Evolutionary conservation across 768 basidiomycete species (phyloP).

Genomic region (Mycena leptocephala): DNA sequence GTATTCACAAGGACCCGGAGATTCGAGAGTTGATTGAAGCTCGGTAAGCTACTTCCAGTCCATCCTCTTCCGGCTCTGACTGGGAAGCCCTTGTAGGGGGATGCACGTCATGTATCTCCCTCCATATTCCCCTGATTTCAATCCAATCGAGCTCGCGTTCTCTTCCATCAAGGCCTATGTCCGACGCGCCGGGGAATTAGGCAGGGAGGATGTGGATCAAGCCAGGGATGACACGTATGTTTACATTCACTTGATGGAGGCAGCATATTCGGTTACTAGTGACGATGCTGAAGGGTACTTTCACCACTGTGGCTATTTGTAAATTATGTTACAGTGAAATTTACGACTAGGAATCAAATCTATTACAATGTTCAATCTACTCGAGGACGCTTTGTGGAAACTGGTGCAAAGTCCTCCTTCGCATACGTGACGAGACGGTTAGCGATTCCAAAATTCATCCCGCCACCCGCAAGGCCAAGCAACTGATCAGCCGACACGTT

Average conservation of each 20-base stretch:
- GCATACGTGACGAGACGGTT: neutral
- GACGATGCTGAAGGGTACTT: slow-evolving; percentile 6
- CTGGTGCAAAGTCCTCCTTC: neutral
- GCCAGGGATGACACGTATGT: slow-evolving; percentile 3
- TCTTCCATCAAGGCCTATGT: slow-evolving; percentile 17
- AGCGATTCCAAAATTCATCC: no score
- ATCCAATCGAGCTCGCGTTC: slow-evolving; percentile 12
- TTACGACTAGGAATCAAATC: neutral
- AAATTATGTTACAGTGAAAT: neutral
- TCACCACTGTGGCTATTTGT: slow-evolving; percentile 19
- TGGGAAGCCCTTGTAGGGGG: neutral
- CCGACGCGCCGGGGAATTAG: neutral
- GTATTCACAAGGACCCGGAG: slow-evolving; percentile 49
- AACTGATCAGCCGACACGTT: neutral
- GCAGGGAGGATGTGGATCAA: slow-evolving; percentile 11
- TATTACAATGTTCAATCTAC: no score
- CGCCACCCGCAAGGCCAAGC: no score
- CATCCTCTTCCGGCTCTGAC: neutral
- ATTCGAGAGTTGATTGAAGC: slow-evolving; percentile 48
- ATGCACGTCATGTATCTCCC: slow-evolving; percentile 4
- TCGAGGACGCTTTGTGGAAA: neutral
- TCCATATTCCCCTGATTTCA: slow-evolving; percentile 8
- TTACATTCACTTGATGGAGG: neutral
- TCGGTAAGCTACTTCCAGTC: slow-evolving; percentile 38
- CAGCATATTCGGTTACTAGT: neutral